Base-by-base conservation (phyloP, 352 stramenopile genomes). In the Globisporangium emineosum region DNA sequence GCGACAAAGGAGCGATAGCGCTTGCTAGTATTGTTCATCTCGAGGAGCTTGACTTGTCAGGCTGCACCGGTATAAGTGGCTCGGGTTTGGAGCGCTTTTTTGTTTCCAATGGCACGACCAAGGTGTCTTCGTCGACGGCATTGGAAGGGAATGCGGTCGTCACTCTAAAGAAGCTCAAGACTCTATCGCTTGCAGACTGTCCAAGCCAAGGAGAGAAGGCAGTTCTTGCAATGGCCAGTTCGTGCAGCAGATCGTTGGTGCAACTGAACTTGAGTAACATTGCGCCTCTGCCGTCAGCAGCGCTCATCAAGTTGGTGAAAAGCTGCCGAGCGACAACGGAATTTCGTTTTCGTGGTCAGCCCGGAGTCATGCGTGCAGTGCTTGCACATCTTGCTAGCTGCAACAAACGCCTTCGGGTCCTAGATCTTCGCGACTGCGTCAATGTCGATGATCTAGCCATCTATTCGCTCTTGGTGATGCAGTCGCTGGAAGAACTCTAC, bases 391-490 rank as follows among this genome's bases (percentile, higher is more conserved):
- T 93, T 10, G 77, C 80, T 7, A 88, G 70, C 19, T 67, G 57
- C 40, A 93, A 93, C 70, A 84, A 76, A 40, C 45, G 68, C 15
- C 62, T 93, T 17, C 66, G 65, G 29, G 57, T 91, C 0, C 62
- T 93, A 8, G 83, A 93, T 27, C 62, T 93, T 32, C 73, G 78
- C 1, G 60, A 81, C 4, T 93, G 83, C 40, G 40, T 49, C 0
- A 52, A 69, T 10, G 61, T 91, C 0, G 83, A 91, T 37, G 80
- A 93, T 35, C 62, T 93, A 9, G 66, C 79, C 5, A 45, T 93
- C 17, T 93, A 87, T 27, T 77, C 83, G 30, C 49, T 93, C 12
- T 30, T 79, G 1, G 78, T 90, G 29, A 86, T 91, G 70, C 69
- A 76, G 52, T 86, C 81, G 5, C 55, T 93, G 0, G 27, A 77